These are phyloP conservation scores for Cryptococcus sp. DNA, from an alignment of 1,284 basidiomycete genomes.

Conservation along the genomic window DNA sequence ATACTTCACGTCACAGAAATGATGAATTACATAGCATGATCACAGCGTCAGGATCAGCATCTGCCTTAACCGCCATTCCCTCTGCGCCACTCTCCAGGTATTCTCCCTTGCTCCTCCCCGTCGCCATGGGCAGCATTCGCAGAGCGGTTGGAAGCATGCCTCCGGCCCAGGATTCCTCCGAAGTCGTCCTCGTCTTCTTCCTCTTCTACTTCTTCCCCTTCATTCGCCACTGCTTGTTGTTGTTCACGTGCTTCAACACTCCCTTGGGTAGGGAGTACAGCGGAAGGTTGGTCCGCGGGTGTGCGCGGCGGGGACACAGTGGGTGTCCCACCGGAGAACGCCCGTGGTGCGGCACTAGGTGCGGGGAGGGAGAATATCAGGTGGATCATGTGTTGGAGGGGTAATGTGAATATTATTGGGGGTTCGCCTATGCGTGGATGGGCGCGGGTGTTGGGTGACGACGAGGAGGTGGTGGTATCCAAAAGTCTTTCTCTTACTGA, in stretches of 20 bases:
- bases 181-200: too few species aligned
- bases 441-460: not conserved
- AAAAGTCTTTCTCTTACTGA: not conserved
- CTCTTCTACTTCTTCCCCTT: not conserved
- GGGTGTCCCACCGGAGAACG: slow-evolving; percentile 40
- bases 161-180: too few species aligned
- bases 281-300: slow-evolving; percentile 2
- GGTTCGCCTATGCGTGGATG: slow-evolving; percentile 24
- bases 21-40: too few species aligned
- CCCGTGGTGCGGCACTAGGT: slow-evolving; percentile 25
- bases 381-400: slow-evolving; percentile 30
- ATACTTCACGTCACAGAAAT: too few species aligned
- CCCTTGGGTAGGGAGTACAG: slow-evolving; percentile 1
- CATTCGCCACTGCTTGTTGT: not conserved
- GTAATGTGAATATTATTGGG: slow-evolving; percentile 40
- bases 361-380: slow-evolving; percentile 36
- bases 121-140: too few species aligned
- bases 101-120: slow-evolving; percentile 4
- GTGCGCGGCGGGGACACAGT: slow-evolving; percentile 22
- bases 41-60: too few species aligned
- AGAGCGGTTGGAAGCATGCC: too few species aligned
- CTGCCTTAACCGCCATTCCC: not conserved
- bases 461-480: not conserved
- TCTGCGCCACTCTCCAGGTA: slow-evolving; percentile 19
- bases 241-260: not conserved